Base-by-base conservation (phyloP, 257 asterid species). In the Anisodus acutangulus region DNA sequence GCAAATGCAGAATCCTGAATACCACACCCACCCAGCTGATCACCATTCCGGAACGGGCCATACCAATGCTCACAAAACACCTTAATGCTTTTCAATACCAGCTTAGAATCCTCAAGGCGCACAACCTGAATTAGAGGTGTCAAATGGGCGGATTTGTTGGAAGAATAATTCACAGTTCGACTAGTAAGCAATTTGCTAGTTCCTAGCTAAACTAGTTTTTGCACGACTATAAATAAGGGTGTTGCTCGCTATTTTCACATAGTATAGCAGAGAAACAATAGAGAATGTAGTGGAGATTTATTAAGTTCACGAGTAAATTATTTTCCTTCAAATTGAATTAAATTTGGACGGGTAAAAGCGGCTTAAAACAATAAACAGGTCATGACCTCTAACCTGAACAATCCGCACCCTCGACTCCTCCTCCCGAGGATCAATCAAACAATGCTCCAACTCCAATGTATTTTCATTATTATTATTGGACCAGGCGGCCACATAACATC, bases 21-120 rank as follows among this genome's bases (percentile, higher is more conserved):
- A 39, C 98, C 87, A 83, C 99, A 95, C 47, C 98, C 99, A 17
- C 99, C 99, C 35, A 95, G 88, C 90, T 95, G 99, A 57, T 95
- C 99, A n/a, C 99, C 98, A 2, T 96, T 92, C 78, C 98, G 89
- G 74, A 93, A 96, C 4, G 98, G 98, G 17, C 98, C 99, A 84
- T 94, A 96, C 99, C 99, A 96, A 72, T 91, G 97, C 92, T 96
- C 99, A 5, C 90, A 86, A 79, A 91, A 95, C 85, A 93, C 97
- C 58, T 83, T 90, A 66, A 93, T 83, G 5, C 85, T 53, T 68
- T 83, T 72, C 86, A 95, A 82, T 83, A 72, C 87, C 85, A 92
- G 2, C 60, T 81, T 83, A 0, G 83, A 83, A 19, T 88, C 87
- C 3, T 82, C 79, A 41, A 83, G 6, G 82, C 85, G 64, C 62